Evolutionary conservation across 2,329 filamentous ascomycete species (phyloP).

Genomic region (Clonostachys solani): DNA sequence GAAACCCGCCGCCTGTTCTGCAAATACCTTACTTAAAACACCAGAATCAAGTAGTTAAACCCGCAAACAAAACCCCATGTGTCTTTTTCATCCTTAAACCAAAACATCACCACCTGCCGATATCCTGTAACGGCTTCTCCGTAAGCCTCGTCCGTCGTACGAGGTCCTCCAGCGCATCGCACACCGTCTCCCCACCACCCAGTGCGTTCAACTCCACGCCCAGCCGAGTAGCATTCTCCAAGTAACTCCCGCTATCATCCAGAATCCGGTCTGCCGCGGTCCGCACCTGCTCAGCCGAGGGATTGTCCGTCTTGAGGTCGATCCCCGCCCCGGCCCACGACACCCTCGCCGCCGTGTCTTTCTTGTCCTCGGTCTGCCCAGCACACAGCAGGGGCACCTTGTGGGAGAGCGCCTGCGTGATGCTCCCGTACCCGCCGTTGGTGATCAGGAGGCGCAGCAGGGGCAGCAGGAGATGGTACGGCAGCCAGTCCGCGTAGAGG

Average conservation of each 20-base stretch:
- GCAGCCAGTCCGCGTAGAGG: slow-evolving; percentile 24
- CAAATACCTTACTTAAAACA: too few species aligned
- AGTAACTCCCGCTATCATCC: not conserved
- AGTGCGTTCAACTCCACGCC: slow-evolving; percentile 1
- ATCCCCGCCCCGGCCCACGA: slow-evolving; percentile 23
- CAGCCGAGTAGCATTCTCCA: not conserved
- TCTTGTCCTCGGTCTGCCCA: slow-evolving; percentile 28
- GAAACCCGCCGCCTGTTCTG: too few species aligned
- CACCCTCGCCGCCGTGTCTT: slow-evolving; percentile 25
- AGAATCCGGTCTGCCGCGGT: slow-evolving; percentile 3
- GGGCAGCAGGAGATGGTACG: slow-evolving; percentile 26
- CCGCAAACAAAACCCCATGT: too few species aligned
- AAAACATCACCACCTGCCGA: too few species aligned
- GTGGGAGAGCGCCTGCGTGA: slow-evolving; percentile 27
- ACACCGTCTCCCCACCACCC: not conserved
- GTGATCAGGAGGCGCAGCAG: slow-evolving; percentile 25
- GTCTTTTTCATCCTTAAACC: too few species aligned
- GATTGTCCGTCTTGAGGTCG: slow-evolving; percentile 27
- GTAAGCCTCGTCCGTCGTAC: not conserved
- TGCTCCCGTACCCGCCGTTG: slow-evolving; percentile 29
- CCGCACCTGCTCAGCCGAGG: slow-evolving; percentile 16
- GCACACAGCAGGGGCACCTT: slow-evolving; percentile 27
- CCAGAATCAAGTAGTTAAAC: too few species aligned
- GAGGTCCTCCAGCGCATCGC: slow-evolving; percentile 6
- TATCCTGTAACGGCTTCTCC: not conserved